A percentile compares a stretch with the other conserved stretches of the same genome.
These are phyloP conservation scores for Barbarea vulgaris DNA, from an alignment of 345 rosid species.

Conservation along the genomic window DNA sequence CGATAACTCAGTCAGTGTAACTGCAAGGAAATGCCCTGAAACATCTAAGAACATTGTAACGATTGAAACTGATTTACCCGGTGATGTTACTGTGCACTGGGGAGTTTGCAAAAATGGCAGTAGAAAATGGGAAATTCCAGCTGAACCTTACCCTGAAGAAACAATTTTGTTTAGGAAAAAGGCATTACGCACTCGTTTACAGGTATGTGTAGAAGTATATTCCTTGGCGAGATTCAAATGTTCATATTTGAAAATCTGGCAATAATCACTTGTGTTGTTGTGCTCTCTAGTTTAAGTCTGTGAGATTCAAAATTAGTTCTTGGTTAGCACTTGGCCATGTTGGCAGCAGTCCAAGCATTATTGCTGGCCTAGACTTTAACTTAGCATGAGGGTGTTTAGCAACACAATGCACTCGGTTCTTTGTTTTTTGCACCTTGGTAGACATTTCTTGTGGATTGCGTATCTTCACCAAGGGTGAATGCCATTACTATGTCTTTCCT, in stretches of 20 bases:
- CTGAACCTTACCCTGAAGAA: conserved; percentile 75
- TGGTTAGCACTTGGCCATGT: conserved; percentile 5
- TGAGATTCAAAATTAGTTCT: conserved; percentile 12
- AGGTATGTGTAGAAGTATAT: conserved; percentile 49
- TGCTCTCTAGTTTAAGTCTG: conserved; percentile 7
- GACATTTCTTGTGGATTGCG: conserved; percentile 5
- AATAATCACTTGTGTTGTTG: background rate
- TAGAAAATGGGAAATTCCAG: conserved; percentile 82
- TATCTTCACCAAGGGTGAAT: background rate
- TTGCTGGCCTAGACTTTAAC: background rate
- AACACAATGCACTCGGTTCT: background rate
- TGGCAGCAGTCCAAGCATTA: background rate
- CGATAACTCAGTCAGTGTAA: conserved; percentile 58
- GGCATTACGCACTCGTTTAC: conserved; percentile 80
- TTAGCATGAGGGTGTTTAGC: conserved; percentile 9
- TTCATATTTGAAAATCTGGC: conserved; percentile 6
- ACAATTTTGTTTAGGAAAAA: conserved; percentile 73
- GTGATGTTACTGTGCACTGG: conserved; percentile 92
- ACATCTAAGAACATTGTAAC: conserved; percentile 60
- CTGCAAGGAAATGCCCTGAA: conserved; percentile 66
- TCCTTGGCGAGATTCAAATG: conserved; percentile 3
- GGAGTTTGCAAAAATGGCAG: conserved; percentile 84
- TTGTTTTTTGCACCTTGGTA: background rate
- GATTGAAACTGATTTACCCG: conserved; percentile 82
- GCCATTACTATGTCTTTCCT: conserved; percentile 10